A percentile compares a stretch with the other conserved stretches of the same genome.
Evolutionary conservation across 1,284 basidiomycete genomes (phyloP).

Genomic region (Mycena sp.): DNA sequence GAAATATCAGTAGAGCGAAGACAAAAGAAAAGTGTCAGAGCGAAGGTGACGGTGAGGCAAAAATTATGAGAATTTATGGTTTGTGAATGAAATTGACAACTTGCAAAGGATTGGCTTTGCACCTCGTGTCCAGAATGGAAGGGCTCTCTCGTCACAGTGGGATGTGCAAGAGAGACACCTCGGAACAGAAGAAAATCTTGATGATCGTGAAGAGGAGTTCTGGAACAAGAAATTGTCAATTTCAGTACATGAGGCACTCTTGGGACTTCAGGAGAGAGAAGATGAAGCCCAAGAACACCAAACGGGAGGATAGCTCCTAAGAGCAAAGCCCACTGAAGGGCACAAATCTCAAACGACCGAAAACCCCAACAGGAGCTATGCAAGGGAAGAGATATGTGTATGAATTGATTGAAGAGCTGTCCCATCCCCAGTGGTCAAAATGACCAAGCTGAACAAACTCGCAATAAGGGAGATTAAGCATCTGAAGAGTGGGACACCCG

Average conservation of each 20-base stretch:
- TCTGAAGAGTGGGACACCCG: too few relatives aligned
- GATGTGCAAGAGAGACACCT: not conserved
- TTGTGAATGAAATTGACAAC: not conserved
- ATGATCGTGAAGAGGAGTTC: conserved; percentile 4
- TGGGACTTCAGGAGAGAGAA: too few relatives aligned
- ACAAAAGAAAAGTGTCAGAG: not conserved
- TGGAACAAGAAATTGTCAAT: conserved; percentile 4
- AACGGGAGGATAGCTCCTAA: too few relatives aligned
- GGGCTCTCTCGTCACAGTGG: not conserved
- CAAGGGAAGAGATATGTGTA: too few relatives aligned
- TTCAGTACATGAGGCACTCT: not conserved
- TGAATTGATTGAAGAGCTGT: too few relatives aligned
- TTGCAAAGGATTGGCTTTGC: not conserved
- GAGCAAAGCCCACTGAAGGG: too few relatives aligned
- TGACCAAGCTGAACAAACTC: too few relatives aligned
- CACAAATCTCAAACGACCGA: conserved; percentile 1
- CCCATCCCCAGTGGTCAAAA: too few relatives aligned
- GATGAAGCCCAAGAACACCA: too few relatives aligned
- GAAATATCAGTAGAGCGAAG: not conserved
- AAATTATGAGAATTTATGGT: not conserved
- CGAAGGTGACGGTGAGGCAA: not conserved
- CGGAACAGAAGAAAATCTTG: not conserved
- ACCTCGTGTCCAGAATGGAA: not conserved
- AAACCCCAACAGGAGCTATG: too few relatives aligned
- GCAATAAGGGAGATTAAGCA: too few relatives aligned